Percentiles rank a stretch among this genome's conserved stretches.
Conservation (phyloP, 1,284 basidiomycete genomes). For the Cystobasidium sp. region DNA sequence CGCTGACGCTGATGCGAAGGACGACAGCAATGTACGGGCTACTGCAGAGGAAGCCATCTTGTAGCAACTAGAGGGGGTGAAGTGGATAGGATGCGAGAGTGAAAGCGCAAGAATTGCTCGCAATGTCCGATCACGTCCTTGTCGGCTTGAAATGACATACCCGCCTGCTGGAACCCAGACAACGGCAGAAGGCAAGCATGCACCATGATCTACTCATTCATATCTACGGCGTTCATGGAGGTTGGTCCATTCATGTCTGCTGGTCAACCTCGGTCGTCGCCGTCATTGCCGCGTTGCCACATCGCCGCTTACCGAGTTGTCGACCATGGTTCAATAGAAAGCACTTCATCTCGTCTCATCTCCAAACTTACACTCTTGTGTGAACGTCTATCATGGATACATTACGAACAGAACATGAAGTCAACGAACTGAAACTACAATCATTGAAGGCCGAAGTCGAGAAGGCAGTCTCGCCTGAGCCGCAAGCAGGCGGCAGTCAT, state of each 20-base stretch:
- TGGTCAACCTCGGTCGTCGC: no score
- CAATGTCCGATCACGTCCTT: not conserved
- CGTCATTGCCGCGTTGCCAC: not conserved
- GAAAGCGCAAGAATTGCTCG: no score
- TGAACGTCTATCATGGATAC: conserved; percentile 15
- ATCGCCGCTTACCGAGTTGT: conserved; percentile 15
- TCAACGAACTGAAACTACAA: conserved; percentile 21
- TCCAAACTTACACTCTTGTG: not conserved
- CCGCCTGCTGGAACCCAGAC: not conserved
- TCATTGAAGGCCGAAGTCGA: conserved; percentile 21
- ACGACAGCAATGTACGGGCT: not conserved
- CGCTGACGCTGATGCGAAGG: not conserved
- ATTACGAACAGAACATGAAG: conserved; percentile 16
- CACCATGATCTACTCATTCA: no score
- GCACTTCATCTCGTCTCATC: not conserved
- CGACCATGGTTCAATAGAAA: not conserved
- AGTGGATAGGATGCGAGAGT: no score
- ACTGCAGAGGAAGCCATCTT: conserved; percentile 14
- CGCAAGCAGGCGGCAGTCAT: not conserved
- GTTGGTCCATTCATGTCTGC: not conserved
- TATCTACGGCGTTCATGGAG: not conserved
- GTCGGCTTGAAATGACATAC: not conserved
- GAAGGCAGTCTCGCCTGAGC: not conserved
- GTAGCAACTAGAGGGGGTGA: not conserved
- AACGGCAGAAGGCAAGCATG: not conserved